Evolutionary conservation across 2,329 filamentous ascomycete species (phyloP), one percentile per base, ranked within the genome.

Genomic region (Orbilia blumenaviensis): DNA sequence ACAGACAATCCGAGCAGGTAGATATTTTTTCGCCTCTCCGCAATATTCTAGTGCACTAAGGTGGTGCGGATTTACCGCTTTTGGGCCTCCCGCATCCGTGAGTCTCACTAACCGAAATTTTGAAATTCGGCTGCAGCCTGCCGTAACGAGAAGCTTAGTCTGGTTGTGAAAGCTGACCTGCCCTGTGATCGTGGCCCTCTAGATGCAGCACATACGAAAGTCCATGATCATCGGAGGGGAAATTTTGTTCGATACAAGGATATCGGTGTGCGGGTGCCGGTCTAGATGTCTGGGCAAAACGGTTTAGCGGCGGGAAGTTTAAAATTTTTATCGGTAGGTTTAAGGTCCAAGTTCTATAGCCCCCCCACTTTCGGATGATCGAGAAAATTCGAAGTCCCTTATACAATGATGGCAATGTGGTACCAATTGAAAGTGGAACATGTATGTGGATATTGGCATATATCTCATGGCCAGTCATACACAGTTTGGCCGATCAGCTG

Each of bases 101-200:
- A 56, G 27, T 56, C 29, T 21, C n/a, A 56, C 32, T 23, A 56
- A 25, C 52, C 52, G 29, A 56, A 38, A 8, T 16, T 56, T n/a
- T n/a, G n/a, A n/a, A 34, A 8, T 16, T 56, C 52, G 32, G 29
- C 38, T 56, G 16, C n/a, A 56, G 16, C 52, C 18, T 38, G 32
- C 52, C 52, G 52, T 25, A 56, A 56, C 52, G 29, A 56, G 52
- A 56, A 56, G 52, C 52, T 56, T 56, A 16, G 32, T 10, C 18
- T 56, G 18, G n/a, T 38, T 10, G n/a, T 9, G 29, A 56, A 4
- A 38, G 9, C 14, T 21, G n/a, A 36, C 29, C n/a, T 56, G 50
- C 50, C 29, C 3, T 48, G 8, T 25, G 3, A 9, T 48, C 7
- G 9, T 23, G 16, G 41, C 21, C 4, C 18, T 23, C 41, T 7